Conservation (phyloP, 768 basidiomycete genomes). For the Fomitopsis serialis region DNA sequence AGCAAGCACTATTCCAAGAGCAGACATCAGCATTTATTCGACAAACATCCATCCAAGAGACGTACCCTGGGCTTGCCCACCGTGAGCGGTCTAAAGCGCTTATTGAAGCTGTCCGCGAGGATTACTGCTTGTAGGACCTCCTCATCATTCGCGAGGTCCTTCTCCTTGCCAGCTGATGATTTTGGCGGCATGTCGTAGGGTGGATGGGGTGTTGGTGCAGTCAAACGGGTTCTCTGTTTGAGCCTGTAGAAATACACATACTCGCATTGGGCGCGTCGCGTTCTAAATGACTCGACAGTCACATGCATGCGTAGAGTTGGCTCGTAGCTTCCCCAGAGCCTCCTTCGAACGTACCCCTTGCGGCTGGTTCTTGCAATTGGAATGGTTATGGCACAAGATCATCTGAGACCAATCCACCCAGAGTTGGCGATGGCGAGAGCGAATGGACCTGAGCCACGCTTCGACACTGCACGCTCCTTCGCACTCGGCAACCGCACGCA, state of each 20-base stretch:
- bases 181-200: slow-evolving; percentile 58
- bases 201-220: neutral
- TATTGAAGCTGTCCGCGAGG: slow-evolving; percentile 95
- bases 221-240: neutral
- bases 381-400: no score
- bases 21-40: slow-evolving; percentile 11
- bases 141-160: slow-evolving; percentile 64
- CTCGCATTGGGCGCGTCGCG: slow-evolving; percentile 3
- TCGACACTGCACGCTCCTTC: no score
- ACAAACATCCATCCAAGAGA: slow-evolving; percentile 2
- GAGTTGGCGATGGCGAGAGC: no score
- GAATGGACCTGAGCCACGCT: no score
- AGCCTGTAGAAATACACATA: neutral
- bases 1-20: slow-evolving; percentile 64
- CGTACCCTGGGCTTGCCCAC: slow-evolving; percentile 80
- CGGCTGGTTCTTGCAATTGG: no score
- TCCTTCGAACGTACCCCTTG: neutral
- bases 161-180: slow-evolving; percentile 51
- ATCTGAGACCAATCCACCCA: no score
- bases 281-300: slow-evolving; percentile 4
- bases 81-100: slow-evolving; percentile 87
- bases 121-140: slow-evolving; percentile 92
- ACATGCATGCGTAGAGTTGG: neutral
- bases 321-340: neutral
- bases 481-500: neutral